Evolutionary conservation across 1,284 basidiomycete genomes (phyloP), one percentile per base, ranked within the genome.

Genomic region (Ustilago esculenta): DNA sequence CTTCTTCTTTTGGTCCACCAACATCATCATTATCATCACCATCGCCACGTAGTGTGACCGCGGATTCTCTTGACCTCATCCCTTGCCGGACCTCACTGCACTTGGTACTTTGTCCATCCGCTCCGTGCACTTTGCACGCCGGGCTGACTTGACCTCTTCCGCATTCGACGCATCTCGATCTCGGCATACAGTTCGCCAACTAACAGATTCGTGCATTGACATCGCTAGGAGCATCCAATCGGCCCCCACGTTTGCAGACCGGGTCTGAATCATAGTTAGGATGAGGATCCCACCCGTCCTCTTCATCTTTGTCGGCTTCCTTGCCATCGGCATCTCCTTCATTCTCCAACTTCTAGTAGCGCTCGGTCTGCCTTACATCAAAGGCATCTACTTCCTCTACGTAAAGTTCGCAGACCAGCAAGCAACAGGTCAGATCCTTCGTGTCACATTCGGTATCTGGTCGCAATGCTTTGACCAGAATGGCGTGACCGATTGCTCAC

Each of bases 261-360:
- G 33, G 33, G 15, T 40, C 40, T 6, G 24, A 21, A 18, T 34
- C 23, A 34, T n/a, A 25, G 40, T 49, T 23, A 60, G 23, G 21
- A 70, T 70, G 67, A 45, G 48, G 33, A 40, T 70, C 24, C 48
- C 60, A 42, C 17, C 67, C 11, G 51, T 40, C 14, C 50, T 70
- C 29, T 23, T 70, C 60, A 60, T 60, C 45, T 56, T 60, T 23
- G 60, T 70, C 18, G 67, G 67, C 56, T 77, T 77, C 64, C 64
- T 73, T 6, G 41, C 71, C 47, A 57, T 77, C 30, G 75, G 75
- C 30, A 56, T 71, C 18, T 75, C 75, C 14, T 73, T 77, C 56
- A 68, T 77, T 33, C 56, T 77, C 12, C 73, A 77, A 58, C 57
- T 77, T 29, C 42, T 77, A 20, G 72, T 75, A 12, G 44, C 73